Conservation (phyloP, 768 basidiomycete genomes). For the Termitomyces sp. region DNA sequence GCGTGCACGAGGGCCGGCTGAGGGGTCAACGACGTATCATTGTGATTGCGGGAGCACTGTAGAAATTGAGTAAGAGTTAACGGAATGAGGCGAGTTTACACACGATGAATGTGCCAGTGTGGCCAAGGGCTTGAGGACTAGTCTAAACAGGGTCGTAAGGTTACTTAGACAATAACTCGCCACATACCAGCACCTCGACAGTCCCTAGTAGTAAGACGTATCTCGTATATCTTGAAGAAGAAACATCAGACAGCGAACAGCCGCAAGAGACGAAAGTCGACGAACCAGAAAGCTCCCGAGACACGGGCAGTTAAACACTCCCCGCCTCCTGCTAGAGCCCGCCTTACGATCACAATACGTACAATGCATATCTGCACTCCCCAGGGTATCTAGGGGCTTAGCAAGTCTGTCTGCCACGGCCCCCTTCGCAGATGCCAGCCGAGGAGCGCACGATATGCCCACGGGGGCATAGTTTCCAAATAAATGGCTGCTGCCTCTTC, state of each 20-base stretch:
- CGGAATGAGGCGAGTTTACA: neutral
- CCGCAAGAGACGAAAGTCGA: neutral
- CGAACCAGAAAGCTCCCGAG: neutral
- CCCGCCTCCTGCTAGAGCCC: neutral
- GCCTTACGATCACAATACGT: constrained; percentile 1
- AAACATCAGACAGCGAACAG: neutral
- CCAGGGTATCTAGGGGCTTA: constrained; percentile 6
- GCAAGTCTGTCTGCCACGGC: neutral
- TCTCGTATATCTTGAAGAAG: neutral
- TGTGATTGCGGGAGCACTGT: neutral
- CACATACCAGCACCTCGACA: neutral
- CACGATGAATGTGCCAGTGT: neutral
- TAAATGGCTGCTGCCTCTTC: constrained; percentile 1
- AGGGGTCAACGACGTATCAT: neutral
- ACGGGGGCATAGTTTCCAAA: neutral
- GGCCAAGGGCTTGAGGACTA: neutral
- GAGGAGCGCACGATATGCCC: neutral
- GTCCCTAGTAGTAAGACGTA: too few relatives aligned
- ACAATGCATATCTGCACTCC: neutral
- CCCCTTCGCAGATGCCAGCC: constrained; percentile 7
- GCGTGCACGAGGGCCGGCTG: too few relatives aligned
- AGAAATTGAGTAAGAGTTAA: neutral
- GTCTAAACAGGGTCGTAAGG: neutral
- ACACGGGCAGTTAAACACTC: neutral
- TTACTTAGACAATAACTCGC: neutral